These are phyloP conservation scores for Dactylellina drechsleri DNA, from an alignment of 2,329 filamentous ascomycete genomes.

Conservation along the genomic window DNA sequence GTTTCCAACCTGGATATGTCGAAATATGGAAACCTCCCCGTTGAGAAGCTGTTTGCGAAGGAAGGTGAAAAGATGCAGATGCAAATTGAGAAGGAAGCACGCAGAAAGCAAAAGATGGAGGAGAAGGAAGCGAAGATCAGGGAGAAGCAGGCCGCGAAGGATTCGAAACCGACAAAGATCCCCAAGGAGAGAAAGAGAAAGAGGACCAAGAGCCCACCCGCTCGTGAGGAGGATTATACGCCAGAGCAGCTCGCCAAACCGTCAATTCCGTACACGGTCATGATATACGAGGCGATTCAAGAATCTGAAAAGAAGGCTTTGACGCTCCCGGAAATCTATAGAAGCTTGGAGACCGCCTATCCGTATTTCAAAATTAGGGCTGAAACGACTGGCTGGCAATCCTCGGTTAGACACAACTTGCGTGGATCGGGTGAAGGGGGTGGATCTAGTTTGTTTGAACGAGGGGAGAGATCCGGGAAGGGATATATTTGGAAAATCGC, in stretches of 20 bases:
- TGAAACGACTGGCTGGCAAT: constrained; percentile 70
- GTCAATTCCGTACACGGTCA: constrained; percentile 68
- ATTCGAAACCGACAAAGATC: constrained; percentile 41
- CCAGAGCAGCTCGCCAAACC: constrained; percentile 78
- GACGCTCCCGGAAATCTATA: constrained; percentile 71
- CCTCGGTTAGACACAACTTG: constrained; percentile 72
- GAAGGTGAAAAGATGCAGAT: constrained; percentile 46
- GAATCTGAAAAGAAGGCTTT: constrained; percentile 66
- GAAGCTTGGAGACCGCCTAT: constrained; percentile 69
- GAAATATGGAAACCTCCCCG: constrained; percentile 37
- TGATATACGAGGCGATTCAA: constrained; percentile 69
- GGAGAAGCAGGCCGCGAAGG: constrained; percentile 42
- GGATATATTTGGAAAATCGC: constrained; percentile 70
- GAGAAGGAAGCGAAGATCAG: constrained; percentile 55
- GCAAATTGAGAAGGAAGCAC: constrained; percentile 41
- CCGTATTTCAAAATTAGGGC: constrained; percentile 69
- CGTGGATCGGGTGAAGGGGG: constrained; percentile 59
- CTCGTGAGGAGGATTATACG: constrained; percentile 64
- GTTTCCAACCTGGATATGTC: constrained; percentile 53
- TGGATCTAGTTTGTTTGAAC: constrained; percentile 68
- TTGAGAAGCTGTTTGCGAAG: constrained; percentile 37
- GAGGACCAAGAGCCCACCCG: constrained; percentile 68
- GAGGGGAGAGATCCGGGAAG: constrained; percentile 68
- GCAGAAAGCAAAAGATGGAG: constrained; percentile 54
- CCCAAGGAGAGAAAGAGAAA: constrained; percentile 61